phyloP scores from a whole-genome alignment of 2,329 filamentous ascomycete genomes.

The Bipolaris zeicola region DNA sequence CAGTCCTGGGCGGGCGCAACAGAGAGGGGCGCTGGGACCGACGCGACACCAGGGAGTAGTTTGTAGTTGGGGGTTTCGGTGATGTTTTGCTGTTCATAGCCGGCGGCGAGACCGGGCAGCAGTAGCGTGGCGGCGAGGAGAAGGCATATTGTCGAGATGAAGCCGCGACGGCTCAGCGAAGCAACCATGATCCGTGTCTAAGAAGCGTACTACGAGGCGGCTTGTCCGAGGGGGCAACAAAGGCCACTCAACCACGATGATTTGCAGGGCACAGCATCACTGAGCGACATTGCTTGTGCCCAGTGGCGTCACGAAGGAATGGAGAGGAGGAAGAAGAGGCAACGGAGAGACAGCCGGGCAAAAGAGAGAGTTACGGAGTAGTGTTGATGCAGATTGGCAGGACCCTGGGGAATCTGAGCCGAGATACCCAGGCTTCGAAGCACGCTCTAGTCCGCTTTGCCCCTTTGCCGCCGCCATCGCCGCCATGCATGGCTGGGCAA shows the following conservation, averaged over 20 bases:
- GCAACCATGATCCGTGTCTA: constrained; percentile 33
- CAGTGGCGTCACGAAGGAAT: constrained; percentile 15
- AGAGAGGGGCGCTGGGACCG: constrained; percentile 38
- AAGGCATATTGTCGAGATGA: constrained; percentile 19
- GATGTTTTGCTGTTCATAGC: constrained; percentile 31
- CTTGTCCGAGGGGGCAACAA: constrained; percentile 21
- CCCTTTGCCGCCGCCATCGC: constrained; percentile 14
- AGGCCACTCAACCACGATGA: constrained; percentile 31
- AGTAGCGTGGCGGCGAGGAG: constrained; percentile 22
- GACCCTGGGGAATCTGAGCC: constrained; percentile 19
- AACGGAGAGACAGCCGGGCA: constrained; percentile 13
- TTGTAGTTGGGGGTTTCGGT: constrained; percentile 25
- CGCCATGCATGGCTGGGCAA: constrained; percentile 2
- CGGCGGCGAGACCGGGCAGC: constrained; percentile 27
- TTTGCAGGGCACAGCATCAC: constrained; percentile 32
- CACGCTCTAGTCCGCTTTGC: constrained; percentile 25
- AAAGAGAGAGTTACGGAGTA: constrained; percentile 17
- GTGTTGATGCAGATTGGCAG: constrained; percentile 35
- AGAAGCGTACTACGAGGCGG: constrained; percentile 8
- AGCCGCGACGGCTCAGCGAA: constrained; percentile 24
- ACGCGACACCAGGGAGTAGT: constrained; percentile 24
- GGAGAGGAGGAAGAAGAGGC: constrained; percentile 16
- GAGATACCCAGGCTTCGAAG: constrained; percentile 22
- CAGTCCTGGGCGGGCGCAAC: constrained; percentile 48
- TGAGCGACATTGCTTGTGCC: constrained; percentile 29